phyloP scores from a whole-genome alignment of 2,329 filamentous ascomycete species.

The Samsoniella hepiali region DNA sequence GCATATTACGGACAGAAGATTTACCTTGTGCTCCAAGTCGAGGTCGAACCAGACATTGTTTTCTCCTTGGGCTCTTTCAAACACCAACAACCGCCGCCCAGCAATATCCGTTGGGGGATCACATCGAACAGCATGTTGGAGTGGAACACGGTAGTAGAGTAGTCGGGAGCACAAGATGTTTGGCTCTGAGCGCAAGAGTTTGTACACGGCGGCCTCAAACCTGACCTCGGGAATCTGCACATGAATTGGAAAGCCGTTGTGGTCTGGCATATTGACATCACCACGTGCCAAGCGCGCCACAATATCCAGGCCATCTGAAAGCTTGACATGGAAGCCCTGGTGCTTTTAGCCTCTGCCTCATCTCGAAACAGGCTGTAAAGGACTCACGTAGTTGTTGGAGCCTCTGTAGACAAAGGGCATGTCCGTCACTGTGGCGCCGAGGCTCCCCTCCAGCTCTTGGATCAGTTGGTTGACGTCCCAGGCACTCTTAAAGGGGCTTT shows the following conservation, averaged over 20 bases:
- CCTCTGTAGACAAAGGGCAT: constrained; percentile 26
- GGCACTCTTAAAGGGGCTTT: constrained; percentile 26
- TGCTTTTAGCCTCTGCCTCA: not conserved
- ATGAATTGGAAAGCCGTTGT: constrained; percentile 5
- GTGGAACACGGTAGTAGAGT: not conserved
- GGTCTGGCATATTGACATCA: constrained; percentile 10
- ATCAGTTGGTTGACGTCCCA: constrained; percentile 29
- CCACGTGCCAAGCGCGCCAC: constrained; percentile 7
- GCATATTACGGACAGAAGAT: not conserved
- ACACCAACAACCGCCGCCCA: not conserved
- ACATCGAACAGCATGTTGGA: not conserved
- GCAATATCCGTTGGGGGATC: not conserved
- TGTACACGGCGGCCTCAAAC: not conserved
- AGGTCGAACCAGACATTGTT: not conserved
- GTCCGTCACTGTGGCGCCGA: constrained; percentile 24
- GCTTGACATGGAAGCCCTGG: not conserved
- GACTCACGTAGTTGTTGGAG: constrained; percentile 29
- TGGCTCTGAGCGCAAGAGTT: not conserved
- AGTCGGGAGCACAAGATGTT: not conserved
- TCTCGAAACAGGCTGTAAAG: no score
- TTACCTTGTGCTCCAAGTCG: not conserved
- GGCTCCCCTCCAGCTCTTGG: constrained; percentile 26
- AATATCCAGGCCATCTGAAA: not conserved
- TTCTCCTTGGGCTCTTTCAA: not conserved
- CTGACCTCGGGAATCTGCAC: not conserved